These are phyloP conservation scores for Clavispora fructus DNA, from an alignment of 805 yeast species.

Conservation along the genomic window DNA sequence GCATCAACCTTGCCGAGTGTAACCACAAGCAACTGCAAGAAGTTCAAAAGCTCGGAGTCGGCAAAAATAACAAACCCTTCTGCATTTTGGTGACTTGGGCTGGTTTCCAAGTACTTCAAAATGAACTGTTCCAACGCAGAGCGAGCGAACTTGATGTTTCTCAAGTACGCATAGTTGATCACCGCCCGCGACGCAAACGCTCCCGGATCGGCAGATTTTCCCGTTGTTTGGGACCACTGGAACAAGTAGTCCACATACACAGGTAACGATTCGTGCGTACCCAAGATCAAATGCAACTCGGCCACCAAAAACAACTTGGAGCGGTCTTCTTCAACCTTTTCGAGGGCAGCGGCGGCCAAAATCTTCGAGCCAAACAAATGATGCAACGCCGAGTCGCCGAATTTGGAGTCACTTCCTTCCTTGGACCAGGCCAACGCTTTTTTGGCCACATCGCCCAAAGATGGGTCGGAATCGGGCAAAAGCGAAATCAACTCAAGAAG, in stretches of 20 bases:
- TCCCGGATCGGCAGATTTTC: slow-evolving; percentile 21
- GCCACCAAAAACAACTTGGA: slow-evolving; percentile 52
- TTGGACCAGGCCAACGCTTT: slow-evolving; percentile 65
- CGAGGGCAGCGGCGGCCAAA: slow-evolving; percentile 28
- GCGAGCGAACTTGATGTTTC: slow-evolving; percentile 57
- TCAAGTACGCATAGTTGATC: slow-evolving; percentile 65
- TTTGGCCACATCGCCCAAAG: slow-evolving; percentile 61
- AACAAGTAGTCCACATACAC: slow-evolving; percentile 41
- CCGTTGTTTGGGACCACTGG: slow-evolving; percentile 28
- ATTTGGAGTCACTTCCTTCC: slow-evolving; percentile 34
- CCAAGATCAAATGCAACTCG: slow-evolving; percentile 67
- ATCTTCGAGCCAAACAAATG: slow-evolving; percentile 68
- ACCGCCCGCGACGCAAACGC: slow-evolving; percentile 52
- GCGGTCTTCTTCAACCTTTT: slow-evolving; percentile 20
- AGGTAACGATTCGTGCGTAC: slow-evolving; percentile 49
- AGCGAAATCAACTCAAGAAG: slow-evolving; percentile 43
- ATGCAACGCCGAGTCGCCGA: slow-evolving; percentile 75
- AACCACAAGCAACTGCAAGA: slow-evolving; percentile 59
- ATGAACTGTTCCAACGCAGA: slow-evolving; percentile 24
- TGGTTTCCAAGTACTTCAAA: slow-evolving; percentile 18
- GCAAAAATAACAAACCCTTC: slow-evolving; percentile 25
- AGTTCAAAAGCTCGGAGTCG: slow-evolving; percentile 49
- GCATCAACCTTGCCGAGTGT: slow-evolving; percentile 50
- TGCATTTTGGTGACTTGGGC: slow-evolving; percentile 10
- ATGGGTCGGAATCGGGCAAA: slow-evolving; percentile 38